Percentiles rank a stretch among this genome's conserved stretches.
These are phyloP conservation scores for Protomyces inouyei DNA, from an alignment of 1,139 yeast genomes.

Conservation along the genomic window DNA sequence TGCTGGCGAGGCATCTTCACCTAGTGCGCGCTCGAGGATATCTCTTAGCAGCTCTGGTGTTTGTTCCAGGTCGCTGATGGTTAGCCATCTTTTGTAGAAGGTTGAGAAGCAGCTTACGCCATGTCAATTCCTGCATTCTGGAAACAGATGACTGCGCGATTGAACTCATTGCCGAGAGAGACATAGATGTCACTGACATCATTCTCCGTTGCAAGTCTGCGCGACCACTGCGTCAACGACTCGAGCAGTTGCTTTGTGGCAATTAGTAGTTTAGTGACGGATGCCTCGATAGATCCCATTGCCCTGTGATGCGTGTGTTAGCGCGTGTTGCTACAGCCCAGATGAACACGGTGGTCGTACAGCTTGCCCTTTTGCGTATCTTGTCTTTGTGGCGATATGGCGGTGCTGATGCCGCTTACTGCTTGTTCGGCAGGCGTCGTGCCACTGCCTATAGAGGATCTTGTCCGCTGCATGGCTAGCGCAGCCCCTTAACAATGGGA, in stretches of 20 bases:
- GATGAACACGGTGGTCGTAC: not conserved
- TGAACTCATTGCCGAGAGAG: conserved; percentile 86
- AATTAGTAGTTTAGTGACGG: conserved; percentile 75
- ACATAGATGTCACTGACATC: conserved; percentile 91
- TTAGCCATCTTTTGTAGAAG: not conserved
- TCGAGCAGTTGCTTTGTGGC: conserved; percentile 85
- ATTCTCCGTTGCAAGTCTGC: conserved; percentile 67
- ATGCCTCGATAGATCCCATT: conserved; percentile 48
- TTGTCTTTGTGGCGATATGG: not conserved
- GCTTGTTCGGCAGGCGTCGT: too few relatives aligned
- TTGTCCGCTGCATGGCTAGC: not conserved
- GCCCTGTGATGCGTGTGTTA: conserved; percentile 3
- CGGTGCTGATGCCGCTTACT: not conserved
- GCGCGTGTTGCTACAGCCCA: not conserved
- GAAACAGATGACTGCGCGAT: conserved; percentile 75
- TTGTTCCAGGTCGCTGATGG: conserved; percentile 58
- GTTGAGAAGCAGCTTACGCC: conserved; percentile 32
- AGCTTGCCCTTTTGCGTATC: not conserved
- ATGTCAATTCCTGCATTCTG: conserved; percentile 63
- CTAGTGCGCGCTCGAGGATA: conserved; percentile 78
- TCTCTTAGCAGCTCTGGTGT: conserved; percentile 68
- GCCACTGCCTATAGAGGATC: not conserved
- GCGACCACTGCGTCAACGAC: conserved; percentile 87
- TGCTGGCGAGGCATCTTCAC: conserved; percentile 80
- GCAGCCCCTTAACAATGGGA: too few relatives aligned